phyloP scores from a whole-genome alignment of 2,329 filamentous ascomycete species.

The Lomentospora prolificans region DNA sequence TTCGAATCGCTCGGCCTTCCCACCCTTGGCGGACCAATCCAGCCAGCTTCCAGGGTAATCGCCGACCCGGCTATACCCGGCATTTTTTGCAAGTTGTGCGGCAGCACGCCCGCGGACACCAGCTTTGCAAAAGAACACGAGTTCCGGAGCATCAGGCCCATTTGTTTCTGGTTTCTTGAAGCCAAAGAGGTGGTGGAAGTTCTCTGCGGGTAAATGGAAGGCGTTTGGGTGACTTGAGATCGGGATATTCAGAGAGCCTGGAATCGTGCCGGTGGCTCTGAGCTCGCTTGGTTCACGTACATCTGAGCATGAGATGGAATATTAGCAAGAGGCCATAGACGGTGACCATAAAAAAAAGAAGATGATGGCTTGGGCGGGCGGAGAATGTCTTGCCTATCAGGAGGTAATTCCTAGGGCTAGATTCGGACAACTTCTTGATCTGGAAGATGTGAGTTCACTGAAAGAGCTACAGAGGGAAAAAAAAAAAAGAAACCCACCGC shows the following conservation, averaged over 20 bases:
- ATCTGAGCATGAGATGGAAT: constrained; percentile 31
- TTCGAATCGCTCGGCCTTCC: constrained; percentile 21
- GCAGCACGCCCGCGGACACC: constrained; percentile 75
- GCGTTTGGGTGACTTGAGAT: constrained; percentile 68
- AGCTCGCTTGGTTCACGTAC: constrained; percentile 66
- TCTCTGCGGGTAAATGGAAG: constrained; percentile 63
- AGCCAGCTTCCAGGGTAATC: constrained; percentile 70
- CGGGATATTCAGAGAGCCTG: constrained; percentile 73
- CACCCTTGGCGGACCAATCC: constrained; percentile 72
- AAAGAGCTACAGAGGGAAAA: background rate
- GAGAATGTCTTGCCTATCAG: constrained; percentile 2
- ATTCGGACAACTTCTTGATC: constrained; percentile 4
- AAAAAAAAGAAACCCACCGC: background rate
- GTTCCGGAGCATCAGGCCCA: constrained; percentile 23
- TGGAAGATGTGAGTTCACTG: background rate
- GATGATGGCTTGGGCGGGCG: no score
- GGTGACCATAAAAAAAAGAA: background rate
- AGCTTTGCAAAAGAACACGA: constrained; percentile 90
- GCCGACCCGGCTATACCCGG: constrained; percentile 62
- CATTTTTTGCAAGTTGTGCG: constrained; percentile 64
- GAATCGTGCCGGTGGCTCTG: constrained; percentile 58
- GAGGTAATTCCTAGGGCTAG: background rate
- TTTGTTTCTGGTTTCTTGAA: constrained; percentile 55
- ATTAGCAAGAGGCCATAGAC: background rate
- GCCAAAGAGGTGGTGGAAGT: constrained; percentile 77